phyloP scores from a whole-genome alignment of 495 filamentous ascomycete genomes.

The Trichoderma erinaceum region DNA sequence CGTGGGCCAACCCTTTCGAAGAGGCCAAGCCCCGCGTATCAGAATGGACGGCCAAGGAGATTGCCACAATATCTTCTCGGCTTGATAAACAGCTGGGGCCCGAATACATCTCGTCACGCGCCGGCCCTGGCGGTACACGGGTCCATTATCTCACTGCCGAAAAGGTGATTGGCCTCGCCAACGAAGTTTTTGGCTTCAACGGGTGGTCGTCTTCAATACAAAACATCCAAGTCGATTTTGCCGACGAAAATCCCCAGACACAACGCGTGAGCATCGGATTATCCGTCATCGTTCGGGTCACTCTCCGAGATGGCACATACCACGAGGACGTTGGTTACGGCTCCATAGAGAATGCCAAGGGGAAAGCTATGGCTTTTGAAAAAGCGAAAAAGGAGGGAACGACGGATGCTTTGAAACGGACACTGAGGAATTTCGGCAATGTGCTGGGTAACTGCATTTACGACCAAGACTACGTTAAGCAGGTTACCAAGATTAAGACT shows the following conservation, averaged over 20 bases:
- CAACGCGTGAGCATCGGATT: conserved; percentile 75
- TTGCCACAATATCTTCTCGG: conserved; percentile 77
- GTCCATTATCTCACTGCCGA: conserved; percentile 89
- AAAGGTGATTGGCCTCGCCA: conserved; percentile 91
- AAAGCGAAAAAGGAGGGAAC: conserved; percentile 98
- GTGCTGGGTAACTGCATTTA: conserved; percentile 95
- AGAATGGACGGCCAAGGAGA: conserved; percentile 82
- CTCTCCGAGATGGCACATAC: conserved; percentile 82
- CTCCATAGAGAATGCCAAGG: conserved; percentile 89
- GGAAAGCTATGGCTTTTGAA: conserved; percentile 89
- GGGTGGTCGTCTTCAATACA: conserved; percentile 92
- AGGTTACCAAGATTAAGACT: conserved; percentile 76
- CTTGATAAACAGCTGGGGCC: conserved; percentile 94
- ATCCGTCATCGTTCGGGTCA: conserved; percentile 83
- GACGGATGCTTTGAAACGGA: conserved; percentile 86
- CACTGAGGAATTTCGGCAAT: conserved; percentile 89
- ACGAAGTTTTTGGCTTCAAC: conserved; percentile 98
- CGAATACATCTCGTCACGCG: conserved; percentile 83
- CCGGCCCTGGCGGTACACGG: conserved; percentile 72
- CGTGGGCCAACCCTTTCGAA: conserved; percentile 67
- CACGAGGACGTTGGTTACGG: conserved; percentile 98
- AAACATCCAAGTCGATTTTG: conserved; percentile 86
- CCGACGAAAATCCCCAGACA: conserved; percentile 49
- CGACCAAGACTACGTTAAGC: conserved; percentile 85
- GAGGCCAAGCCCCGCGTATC: conserved; percentile 59